phyloP scores from a whole-genome alignment of 441 rosid species.

The Adansonia grandidieri region DNA sequence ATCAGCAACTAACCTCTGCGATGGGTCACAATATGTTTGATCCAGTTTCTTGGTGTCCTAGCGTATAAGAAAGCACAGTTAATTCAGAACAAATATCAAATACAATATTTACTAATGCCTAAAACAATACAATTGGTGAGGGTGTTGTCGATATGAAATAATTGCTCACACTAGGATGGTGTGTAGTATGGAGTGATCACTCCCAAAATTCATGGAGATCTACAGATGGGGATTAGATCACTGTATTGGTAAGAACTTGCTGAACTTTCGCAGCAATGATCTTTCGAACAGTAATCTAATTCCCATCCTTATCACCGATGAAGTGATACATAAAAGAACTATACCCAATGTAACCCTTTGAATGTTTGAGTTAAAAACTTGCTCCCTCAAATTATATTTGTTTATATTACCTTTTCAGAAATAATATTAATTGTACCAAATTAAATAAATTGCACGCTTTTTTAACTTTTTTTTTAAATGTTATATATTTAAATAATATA shows the following conservation, averaged over 20 bases:
- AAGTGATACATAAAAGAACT: not conserved
- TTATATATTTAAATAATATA: not conserved
- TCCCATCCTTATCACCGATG: not conserved
- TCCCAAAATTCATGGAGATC: not conserved
- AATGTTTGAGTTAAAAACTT: not conserved
- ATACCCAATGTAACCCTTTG: not conserved
- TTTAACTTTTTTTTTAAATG: not conserved
- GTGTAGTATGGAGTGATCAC: not conserved
- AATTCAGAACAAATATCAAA: conserved; percentile 28
- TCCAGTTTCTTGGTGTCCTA: conserved; percentile 86
- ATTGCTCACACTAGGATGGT: not conserved
- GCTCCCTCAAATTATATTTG: not conserved
- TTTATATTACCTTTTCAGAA: conserved; percentile 2
- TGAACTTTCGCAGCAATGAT: not conserved
- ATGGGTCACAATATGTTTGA: conserved; percentile 90
- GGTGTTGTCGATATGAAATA: not conserved
- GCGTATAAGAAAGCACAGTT: conserved; percentile 31
- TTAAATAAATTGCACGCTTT: not conserved
- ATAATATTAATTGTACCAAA: not conserved
- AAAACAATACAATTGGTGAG: not conserved
- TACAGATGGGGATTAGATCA: not conserved
- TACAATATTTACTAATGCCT: not conserved
- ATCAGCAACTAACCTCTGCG: conserved; percentile 95
- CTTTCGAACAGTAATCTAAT: not conserved
- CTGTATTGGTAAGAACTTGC: not conserved